These are phyloP conservation scores for Backusella morwellensis DNA, from an alignment of 192 early-diverging fungal species.

Conservation along the genomic window DNA sequence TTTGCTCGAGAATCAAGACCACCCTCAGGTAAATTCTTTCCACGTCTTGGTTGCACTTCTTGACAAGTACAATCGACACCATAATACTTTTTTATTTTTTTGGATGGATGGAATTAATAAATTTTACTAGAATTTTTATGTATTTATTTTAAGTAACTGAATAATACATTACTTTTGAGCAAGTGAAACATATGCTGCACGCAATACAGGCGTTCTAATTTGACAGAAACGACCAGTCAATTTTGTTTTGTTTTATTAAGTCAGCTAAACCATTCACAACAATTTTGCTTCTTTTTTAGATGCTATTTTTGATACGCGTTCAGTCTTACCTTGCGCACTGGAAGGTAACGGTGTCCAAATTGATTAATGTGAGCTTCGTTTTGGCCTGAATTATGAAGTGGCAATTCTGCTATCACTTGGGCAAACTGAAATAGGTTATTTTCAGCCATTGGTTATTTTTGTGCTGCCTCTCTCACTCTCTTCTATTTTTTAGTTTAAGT, in stretches of 20 bases:
- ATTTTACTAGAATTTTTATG: background rate
- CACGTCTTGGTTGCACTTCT: constrained; percentile 31
- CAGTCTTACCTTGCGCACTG: background rate
- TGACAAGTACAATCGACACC: constrained; percentile 29
- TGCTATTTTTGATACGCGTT: background rate
- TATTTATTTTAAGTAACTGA: background rate
- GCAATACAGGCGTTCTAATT: constrained; percentile 37
- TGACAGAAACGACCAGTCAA: constrained; percentile 2
- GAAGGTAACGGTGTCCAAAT: background rate
- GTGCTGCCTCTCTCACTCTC: background rate
- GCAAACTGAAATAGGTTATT: constrained; percentile 34
- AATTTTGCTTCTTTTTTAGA: background rate
- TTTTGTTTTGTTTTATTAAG: background rate
- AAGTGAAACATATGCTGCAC: constrained; percentile 38
- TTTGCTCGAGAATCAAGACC: constrained; percentile 37
- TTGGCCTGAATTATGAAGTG: constrained; percentile 3
- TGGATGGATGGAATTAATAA: background rate
- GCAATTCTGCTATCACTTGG: constrained; percentile 23
- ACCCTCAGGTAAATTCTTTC: constrained; percentile 34
- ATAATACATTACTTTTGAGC: constrained; percentile 22
- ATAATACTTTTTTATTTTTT: constrained; percentile 18
- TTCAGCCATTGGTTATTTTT: constrained; percentile 18
- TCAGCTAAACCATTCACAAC: background rate
- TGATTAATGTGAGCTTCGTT: background rate
- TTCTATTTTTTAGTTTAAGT: background rate